Conservation (phyloP, 139 green algal species). For the Gonium pectorale region DNA sequence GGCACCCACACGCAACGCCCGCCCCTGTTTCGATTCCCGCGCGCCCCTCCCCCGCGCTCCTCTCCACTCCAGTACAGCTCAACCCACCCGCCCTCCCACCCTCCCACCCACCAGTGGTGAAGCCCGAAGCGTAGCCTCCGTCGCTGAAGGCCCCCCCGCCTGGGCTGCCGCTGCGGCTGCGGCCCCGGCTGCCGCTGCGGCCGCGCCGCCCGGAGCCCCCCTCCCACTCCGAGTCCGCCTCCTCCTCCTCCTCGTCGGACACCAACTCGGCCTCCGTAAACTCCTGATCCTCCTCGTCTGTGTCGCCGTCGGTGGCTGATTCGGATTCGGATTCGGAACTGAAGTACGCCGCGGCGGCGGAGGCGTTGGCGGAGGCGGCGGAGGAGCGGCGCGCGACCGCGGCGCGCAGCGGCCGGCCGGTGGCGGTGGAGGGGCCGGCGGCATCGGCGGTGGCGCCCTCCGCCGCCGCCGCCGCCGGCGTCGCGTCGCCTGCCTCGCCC, state of each 20-base stretch:
- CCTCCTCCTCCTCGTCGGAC: neutral
- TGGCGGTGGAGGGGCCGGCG: neutral
- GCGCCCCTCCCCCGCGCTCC: no score
- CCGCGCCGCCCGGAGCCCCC: neutral
- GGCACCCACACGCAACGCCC: no score
- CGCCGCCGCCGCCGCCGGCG: neutral
- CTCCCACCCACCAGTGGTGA: constrained; percentile 12
- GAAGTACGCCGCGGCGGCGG: no score
- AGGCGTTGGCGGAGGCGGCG: neutral
- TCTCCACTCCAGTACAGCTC: no score
- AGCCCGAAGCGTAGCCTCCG: constrained; percentile 30
- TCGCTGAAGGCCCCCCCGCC: constrained; percentile 7
- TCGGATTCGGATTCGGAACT: neutral
- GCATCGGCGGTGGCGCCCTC: neutral
- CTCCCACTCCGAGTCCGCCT: neutral
- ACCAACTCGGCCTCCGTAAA: neutral
- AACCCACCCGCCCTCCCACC: neutral
- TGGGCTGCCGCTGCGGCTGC: neutral
- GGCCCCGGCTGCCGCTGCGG: neutral
- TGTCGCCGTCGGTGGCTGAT: constrained; percentile 16
- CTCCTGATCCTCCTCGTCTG: neutral
- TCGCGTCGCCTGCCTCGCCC: neutral
- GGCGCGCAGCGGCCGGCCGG: no score
- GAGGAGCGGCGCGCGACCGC: neutral
- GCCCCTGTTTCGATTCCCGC: no score